Evolutionary conservation across 2,329 filamentous ascomycete genomes (phyloP).

Genomic region (Aureobasidium zeae): DNA sequence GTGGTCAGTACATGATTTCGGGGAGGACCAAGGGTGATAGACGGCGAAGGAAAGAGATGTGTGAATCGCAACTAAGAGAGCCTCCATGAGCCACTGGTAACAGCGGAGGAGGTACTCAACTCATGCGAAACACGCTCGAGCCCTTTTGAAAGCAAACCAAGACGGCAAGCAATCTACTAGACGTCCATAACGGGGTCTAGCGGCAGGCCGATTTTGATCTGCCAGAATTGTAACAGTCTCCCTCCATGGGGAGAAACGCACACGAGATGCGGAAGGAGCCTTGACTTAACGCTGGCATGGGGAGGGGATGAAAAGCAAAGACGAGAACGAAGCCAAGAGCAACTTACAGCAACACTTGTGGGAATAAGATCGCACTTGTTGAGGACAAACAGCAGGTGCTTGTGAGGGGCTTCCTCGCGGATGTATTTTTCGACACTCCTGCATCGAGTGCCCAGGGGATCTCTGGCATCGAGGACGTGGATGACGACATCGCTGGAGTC

Average conservation of each 20-base stretch:
- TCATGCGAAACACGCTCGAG: slow-evolving; percentile 81
- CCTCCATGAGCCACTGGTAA: slow-evolving; percentile 56
- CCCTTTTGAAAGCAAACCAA: slow-evolving; percentile 73
- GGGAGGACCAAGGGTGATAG: neutral
- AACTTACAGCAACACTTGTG: slow-evolving; percentile 90
- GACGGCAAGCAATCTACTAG: slow-evolving; percentile 69
- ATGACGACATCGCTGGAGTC: slow-evolving; percentile 93
- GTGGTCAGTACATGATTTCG: neutral
- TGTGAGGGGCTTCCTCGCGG: slow-evolving; percentile 85
- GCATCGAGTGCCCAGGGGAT: slow-evolving; percentile 84
- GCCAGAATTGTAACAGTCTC: slow-evolving; percentile 98
- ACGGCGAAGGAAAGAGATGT: slow-evolving; percentile 44
- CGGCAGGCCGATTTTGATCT: slow-evolving; percentile 73
- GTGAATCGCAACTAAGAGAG: slow-evolving; percentile 99
- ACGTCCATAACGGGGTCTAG: slow-evolving; percentile 53
- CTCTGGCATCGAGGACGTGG: slow-evolving; percentile 84
- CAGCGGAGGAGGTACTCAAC: slow-evolving; percentile 78
- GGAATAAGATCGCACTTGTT: slow-evolving; percentile 93
- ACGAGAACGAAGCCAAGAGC: slow-evolving; percentile 6
- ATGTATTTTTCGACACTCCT: slow-evolving; percentile 89
- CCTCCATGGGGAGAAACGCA: slow-evolving; percentile 60
- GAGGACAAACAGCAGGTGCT: slow-evolving; percentile 81
- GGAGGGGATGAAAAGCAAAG: slow-evolving; percentile 26
- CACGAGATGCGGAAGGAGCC: slow-evolving; percentile 53
- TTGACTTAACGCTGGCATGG: slow-evolving; percentile 83